Percentiles rank a stretch among this genome's conserved stretches.
phyloP scores from a whole-genome alignment of 495 filamentous ascomycete species.

The Tuber melanosporum region DNA sequence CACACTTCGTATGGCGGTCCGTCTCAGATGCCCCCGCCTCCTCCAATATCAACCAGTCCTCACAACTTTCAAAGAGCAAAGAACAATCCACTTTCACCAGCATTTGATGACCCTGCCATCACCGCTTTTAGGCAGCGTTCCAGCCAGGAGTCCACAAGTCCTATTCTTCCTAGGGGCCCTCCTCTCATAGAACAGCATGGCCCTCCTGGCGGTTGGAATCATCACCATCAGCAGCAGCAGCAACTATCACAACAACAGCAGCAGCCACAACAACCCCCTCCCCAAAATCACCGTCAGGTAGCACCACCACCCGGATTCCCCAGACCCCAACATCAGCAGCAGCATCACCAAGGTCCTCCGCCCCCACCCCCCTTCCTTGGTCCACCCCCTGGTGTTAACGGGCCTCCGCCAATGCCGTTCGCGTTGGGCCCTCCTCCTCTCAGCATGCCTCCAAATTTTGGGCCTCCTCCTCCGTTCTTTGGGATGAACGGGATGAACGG shows the following conservation, averaged over 20 bases:
- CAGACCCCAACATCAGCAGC: slow-evolving; percentile 26
- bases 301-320: slow-evolving; percentile 40
- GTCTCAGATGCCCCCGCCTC: slow-evolving; percentile 42
- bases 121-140: slow-evolving; percentile 35
- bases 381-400: slow-evolving; percentile 36
- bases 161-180: slow-evolving; percentile 37
- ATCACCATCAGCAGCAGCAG: slow-evolving; percentile 25
- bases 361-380: slow-evolving; percentile 38
- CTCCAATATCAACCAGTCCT: slow-evolving; percentile 41
- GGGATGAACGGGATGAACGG: slow-evolving; percentile 28
- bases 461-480: slow-evolving; percentile 40
- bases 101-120: slow-evolving; percentile 40
- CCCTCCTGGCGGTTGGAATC: slow-evolving; percentile 36
- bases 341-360: slow-evolving; percentile 38
- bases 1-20: slow-evolving; percentile 40
- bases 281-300: slow-evolving; percentile 38
- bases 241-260: slow-evolving; percentile 32
- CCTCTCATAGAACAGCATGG: slow-evolving; percentile 41
- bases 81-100: slow-evolving; percentile 39
- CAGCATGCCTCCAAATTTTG: slow-evolving; percentile 37
- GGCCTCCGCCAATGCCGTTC: slow-evolving; percentile 36
- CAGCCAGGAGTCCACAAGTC: slow-evolving; percentile 26
- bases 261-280: slow-evolving; percentile 30
- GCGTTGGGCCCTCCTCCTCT: slow-evolving; percentile 40
- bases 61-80: slow-evolving; percentile 37